Evolutionary conservation across 1,284 basidiomycete species (phyloP).

Genomic region (Ceratobasidium sp.): DNA sequence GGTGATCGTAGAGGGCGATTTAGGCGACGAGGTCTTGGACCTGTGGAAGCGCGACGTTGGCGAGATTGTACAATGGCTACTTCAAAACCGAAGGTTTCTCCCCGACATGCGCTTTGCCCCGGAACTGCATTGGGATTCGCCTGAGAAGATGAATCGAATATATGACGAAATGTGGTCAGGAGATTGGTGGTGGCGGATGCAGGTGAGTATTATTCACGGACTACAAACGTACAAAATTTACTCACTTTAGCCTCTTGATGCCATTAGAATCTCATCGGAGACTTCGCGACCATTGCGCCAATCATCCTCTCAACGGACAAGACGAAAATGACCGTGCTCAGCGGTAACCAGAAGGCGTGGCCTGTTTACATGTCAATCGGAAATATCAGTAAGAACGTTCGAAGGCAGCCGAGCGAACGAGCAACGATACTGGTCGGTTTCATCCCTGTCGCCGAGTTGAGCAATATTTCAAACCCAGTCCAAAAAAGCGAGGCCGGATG

Average conservation of each 20-base stretch:
- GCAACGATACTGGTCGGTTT: slow-evolving; percentile 45
- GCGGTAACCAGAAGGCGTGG: slow-evolving; percentile 43
- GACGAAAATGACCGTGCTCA: slow-evolving; percentile 44
- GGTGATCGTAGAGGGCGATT: slow-evolving; percentile 18
- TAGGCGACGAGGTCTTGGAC: slow-evolving; percentile 43
- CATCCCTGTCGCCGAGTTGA: not conserved
- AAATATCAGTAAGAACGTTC: slow-evolving; percentile 45
- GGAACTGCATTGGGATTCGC: not conserved
- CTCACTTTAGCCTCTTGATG: not conserved
- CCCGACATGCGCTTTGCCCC: slow-evolving; percentile 34
- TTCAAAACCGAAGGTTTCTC: slow-evolving; percentile 42
- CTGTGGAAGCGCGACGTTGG: slow-evolving; percentile 54
- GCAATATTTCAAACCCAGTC: not conserved
- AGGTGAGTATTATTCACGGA: slow-evolving; percentile 28
- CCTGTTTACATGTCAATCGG: slow-evolving; percentile 48
- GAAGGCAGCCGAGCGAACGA: not conserved
- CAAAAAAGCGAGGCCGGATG: not conserved
- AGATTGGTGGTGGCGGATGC: slow-evolving; percentile 46
- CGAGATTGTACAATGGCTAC: slow-evolving; percentile 53
- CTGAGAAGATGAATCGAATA: not conserved
- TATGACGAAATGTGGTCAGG: slow-evolving; percentile 46
- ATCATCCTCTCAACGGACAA: slow-evolving; percentile 46
- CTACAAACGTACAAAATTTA: not conserved
- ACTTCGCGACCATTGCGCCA: slow-evolving; percentile 37
- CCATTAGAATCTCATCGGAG: not conserved